phyloP scores from a whole-genome alignment of 768 basidiomycete species.

The Collybia sordida region DNA sequence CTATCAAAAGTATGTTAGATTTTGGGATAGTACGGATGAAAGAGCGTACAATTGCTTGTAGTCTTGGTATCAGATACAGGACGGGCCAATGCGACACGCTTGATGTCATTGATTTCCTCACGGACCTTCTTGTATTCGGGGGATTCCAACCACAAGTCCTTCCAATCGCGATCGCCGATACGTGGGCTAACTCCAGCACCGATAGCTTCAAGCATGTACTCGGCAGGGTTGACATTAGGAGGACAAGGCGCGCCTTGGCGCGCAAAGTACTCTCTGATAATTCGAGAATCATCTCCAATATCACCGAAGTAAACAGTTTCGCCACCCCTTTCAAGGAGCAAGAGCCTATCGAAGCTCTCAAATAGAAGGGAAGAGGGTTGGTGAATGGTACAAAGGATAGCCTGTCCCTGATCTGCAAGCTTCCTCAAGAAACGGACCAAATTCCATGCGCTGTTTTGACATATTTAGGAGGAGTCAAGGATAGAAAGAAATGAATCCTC shows the following conservation, averaged over 20 bases:
- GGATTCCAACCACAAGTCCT: conserved; percentile 79
- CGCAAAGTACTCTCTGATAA: conserved; percentile 76
- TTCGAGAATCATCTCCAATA: conserved; percentile 70
- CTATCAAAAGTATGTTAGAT: conserved; percentile 26
- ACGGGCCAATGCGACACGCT: conserved; percentile 42
- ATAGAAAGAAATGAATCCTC: conserved; percentile 5
- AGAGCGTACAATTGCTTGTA: conserved; percentile 47
- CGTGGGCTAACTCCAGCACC: conserved; percentile 77
- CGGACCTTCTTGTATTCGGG: conserved; percentile 48
- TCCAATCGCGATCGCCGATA: conserved; percentile 83
- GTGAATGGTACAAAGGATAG: conserved; percentile 89
- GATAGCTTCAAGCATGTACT: conserved; percentile 85
- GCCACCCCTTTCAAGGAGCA: conserved; percentile 74
- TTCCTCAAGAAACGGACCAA: conserved; percentile 80
- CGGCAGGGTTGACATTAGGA: conserved; percentile 72
- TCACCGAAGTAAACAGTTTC: conserved; percentile 94
- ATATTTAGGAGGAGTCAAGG: conserved; percentile 54
- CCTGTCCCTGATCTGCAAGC: conserved; percentile 82
- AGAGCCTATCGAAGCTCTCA: conserved; percentile 77
- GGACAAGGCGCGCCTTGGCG: conserved; percentile 75
- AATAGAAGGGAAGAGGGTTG: conserved; percentile 87
- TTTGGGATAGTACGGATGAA: not conserved
- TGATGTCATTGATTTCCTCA: conserved; percentile 46
- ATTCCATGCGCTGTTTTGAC: conserved; percentile 69
- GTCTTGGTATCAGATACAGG: conserved; percentile 38